phyloP scores from a whole-genome alignment of 2,329 filamentous ascomycete genomes.

The Cytospora piceae region DNA sequence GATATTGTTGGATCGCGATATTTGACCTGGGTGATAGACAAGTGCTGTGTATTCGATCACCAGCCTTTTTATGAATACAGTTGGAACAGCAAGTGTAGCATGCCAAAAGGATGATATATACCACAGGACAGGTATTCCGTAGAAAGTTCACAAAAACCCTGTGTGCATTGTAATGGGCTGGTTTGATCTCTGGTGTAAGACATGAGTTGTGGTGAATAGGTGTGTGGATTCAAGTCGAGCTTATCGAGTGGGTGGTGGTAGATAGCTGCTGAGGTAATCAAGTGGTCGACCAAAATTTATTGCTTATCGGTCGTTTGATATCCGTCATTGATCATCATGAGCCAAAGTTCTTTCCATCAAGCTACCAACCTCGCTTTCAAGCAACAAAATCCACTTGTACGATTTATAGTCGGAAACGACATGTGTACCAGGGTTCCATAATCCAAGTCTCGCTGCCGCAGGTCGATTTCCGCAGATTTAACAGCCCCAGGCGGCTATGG shows the following conservation, averaged over 20 bases:
- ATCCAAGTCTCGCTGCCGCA: constrained; percentile 2
- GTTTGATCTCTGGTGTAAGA: too few relatives aligned
- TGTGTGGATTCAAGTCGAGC: not conserved
- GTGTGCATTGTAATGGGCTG: too few relatives aligned
- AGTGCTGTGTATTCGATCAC: too few relatives aligned
- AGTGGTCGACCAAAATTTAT: not conserved
- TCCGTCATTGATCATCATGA: constrained; percentile 13
- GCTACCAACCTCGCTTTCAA: not conserved
- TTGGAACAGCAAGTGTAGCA: too few relatives aligned
- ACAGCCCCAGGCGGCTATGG: constrained; percentile 24
- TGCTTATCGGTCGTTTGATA: constrained; percentile 24
- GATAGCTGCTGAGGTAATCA: not conserved
- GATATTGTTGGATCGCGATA: not conserved
- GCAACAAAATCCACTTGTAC: not conserved
- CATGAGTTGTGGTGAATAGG: not conserved
- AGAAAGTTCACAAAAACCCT: too few relatives aligned
- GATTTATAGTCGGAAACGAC: not conserved
- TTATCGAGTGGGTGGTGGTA: too few relatives aligned
- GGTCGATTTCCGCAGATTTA: constrained; percentile 2
- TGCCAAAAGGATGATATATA: too few relatives aligned
- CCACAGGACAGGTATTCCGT: too few relatives aligned
- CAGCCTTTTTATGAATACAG: too few relatives aligned
- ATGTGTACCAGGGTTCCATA: constrained; percentile 17
- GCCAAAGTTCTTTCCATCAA: constrained; percentile 6
- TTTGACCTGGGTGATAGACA: not conserved